Evolutionary conservation across 345 rosid genomes (phyloP), one percentile per base, ranked within the genome.

Genomic region (Hevea brasiliensis): DNA sequence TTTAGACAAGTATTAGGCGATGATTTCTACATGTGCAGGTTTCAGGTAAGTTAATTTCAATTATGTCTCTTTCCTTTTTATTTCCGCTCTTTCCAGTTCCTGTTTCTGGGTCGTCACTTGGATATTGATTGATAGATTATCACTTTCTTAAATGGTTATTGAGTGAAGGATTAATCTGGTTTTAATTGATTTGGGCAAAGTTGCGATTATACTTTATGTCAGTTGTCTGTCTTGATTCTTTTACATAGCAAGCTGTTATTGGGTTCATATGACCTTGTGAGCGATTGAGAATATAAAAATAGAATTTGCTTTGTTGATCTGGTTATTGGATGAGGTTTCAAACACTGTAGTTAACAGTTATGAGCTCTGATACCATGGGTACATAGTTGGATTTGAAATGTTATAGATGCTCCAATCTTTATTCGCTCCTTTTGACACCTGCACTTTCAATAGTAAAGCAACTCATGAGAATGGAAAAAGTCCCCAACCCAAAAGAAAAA

Each of bases 11-110:
- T 79, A 81, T 87, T 83, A 23, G 96, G 96, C 6, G 90, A 90
- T 54, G 93, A 90, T 72, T 85, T 68, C 81, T 90, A 90, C 35
- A 51, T 86, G 54, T 89, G 96, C 89, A 85, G 89, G 87, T 90
- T 89, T 80, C 96, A 90, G 96, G 92, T 72, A 14, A 24, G 35
- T 37, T 24, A 32, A 24, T 41, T 9, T 10, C n/a, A n/a, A n/a
- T n/a, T 32, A 32, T 32, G 2, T 32, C 4, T 32, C 3, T 32
- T 32, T 32, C 37, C 3, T 47, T 10, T 18, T n/a, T 0, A 20
- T 45, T 51, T 35, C 7, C 24, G 15, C 14, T 23, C 29, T 68
- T 32, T 4, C 50, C 15, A 40, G 27, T 2, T 40, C 42, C 18
- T 21, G 1, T 23, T 41, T 26, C 20, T 13, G 17, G 54, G 54